These are phyloP conservation scores for Russula brevipes DNA, from an alignment of 768 basidiomycete species.

Conservation along the genomic window DNA sequence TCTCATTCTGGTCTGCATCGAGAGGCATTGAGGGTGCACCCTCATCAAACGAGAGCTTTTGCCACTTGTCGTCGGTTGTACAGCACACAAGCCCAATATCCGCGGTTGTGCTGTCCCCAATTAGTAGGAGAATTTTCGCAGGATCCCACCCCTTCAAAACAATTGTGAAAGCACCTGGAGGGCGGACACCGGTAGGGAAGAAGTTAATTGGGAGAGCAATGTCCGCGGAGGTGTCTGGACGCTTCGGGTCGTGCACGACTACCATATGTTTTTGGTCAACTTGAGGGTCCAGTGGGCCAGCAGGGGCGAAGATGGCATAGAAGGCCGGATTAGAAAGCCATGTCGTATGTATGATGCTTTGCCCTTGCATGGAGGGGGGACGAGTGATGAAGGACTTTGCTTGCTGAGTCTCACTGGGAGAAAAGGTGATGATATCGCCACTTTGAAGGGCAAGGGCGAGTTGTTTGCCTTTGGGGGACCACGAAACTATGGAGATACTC, in stretches of 20 bases:
- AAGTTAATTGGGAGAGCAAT: slow-evolving; percentile 39
- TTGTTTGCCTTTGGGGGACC: slow-evolving; percentile 86
- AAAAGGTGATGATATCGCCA: slow-evolving; percentile 68
- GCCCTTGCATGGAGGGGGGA: slow-evolving; percentile 48
- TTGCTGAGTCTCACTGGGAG: slow-evolving; percentile 47
- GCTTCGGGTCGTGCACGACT: slow-evolving; percentile 40
- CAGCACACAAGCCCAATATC: slow-evolving; percentile 46
- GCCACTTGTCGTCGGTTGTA: slow-evolving; percentile 37
- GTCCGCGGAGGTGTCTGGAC: slow-evolving; percentile 34
- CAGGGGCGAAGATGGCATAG: slow-evolving; percentile 54
- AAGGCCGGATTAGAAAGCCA: slow-evolving; percentile 73
- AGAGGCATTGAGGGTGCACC: slow-evolving; percentile 57
- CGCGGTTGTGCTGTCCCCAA: slow-evolving; percentile 48
- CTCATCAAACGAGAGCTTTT: slow-evolving; percentile 45
- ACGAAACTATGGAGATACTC: slow-evolving; percentile 48
- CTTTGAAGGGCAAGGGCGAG: slow-evolving; percentile 66
- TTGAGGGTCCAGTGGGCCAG: slow-evolving; percentile 38
- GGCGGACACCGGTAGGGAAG: slow-evolving; percentile 42
- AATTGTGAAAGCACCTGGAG: slow-evolving; percentile 41
- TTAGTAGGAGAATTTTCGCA: slow-evolving; percentile 38
- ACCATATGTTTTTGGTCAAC: slow-evolving; percentile 41
- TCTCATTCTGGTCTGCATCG: slow-evolving; percentile 65
- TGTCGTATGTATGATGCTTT: slow-evolving; percentile 47
- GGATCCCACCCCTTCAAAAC: slow-evolving; percentile 43
- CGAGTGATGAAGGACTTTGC: slow-evolving; percentile 52